Percentiles rank a stretch among this genome's conserved stretches.
phyloP scores from a whole-genome alignment of 345 rosid species.

The Salix caprea region DNA sequence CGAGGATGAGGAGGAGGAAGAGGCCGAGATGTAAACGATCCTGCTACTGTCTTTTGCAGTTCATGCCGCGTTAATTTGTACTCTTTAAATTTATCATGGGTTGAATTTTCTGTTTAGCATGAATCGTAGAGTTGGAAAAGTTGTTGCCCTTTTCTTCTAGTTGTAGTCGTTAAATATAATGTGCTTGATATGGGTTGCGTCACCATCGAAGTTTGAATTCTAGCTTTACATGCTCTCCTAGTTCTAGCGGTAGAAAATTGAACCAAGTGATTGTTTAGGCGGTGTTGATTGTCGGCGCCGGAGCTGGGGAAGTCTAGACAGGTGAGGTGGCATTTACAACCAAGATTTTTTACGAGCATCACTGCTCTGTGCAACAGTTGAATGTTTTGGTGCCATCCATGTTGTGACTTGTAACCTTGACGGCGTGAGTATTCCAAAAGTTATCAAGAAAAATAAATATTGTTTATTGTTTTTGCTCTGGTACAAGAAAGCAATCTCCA shows the following conservation, averaged over 20 bases:
- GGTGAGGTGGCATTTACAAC: neutral
- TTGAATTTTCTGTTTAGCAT: neutral
- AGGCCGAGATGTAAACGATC: neutral
- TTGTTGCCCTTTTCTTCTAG: neutral
- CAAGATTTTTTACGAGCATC: neutral
- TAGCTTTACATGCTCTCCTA: neutral
- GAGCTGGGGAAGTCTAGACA: neutral
- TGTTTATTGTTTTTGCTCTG: too few relatives aligned
- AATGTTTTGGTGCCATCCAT: neutral
- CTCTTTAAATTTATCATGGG: neutral
- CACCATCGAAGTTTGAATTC: neutral
- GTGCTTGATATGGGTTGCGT: neutral
- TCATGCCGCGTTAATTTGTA: neutral
- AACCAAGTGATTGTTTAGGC: neutral
- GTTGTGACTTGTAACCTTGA: neutral
- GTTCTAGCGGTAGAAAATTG: neutral
- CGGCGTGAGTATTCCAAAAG: too few relatives aligned
- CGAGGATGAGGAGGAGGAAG: slow-evolving; percentile 20
- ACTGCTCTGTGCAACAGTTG: neutral
- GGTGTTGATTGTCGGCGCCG: neutral
- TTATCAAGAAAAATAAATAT: too few relatives aligned
- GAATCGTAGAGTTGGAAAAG: neutral
- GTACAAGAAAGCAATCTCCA: too few relatives aligned
- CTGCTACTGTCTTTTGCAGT: neutral
- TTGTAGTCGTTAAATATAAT: neutral